These are phyloP conservation scores for Suaeda aralocaspica DNA, from an alignment of 148 eudicot genomes.

Conservation along the genomic window DNA sequence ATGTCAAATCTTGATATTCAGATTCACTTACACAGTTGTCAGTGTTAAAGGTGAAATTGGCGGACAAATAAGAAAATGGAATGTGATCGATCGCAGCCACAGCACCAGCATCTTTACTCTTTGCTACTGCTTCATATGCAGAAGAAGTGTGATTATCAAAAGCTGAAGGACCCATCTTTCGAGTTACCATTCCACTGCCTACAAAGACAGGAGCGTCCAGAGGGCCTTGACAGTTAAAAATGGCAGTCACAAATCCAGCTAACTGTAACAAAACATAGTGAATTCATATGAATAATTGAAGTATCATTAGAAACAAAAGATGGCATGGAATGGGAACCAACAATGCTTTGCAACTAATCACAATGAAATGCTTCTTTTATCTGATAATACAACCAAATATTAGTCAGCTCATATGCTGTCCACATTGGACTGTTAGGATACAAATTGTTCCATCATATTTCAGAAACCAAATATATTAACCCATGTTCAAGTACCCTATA, in stretches of 20 bases:
- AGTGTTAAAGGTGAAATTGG: slow-evolving; percentile 93
- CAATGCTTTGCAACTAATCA: neutral
- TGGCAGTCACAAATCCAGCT: slow-evolving; percentile 93
- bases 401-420: neutral
- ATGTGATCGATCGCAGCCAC: slow-evolving; percentile 88
- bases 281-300: slow-evolving; percentile 3
- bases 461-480: neutral
- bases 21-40: slow-evolving; percentile 83
- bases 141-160: slow-evolving; percentile 52
- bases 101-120: slow-evolving; percentile 92
- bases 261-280: slow-evolving; percentile 38
- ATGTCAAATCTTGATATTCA: slow-evolving; percentile 1
- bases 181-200: slow-evolving; percentile 91
- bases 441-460: neutral
- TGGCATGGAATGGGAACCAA: neutral
- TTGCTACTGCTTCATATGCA: slow-evolving; percentile 85
- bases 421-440: neutral
- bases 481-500: neutral
- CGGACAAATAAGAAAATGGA: slow-evolving; percentile 86
- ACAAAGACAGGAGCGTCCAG: slow-evolving; percentile 96
- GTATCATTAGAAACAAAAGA: slow-evolving; percentile 5
- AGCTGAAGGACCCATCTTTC: slow-evolving; percentile 60
- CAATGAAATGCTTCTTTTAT: neutral
- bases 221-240: slow-evolving; percentile 98
- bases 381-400: slow-evolving; percentile 3